Evolutionary conservation across 176 grass and related monocot genomes (phyloP), one percentile per base, ranked within the genome.

Genomic region (Bonia amplexicaulis): DNA sequence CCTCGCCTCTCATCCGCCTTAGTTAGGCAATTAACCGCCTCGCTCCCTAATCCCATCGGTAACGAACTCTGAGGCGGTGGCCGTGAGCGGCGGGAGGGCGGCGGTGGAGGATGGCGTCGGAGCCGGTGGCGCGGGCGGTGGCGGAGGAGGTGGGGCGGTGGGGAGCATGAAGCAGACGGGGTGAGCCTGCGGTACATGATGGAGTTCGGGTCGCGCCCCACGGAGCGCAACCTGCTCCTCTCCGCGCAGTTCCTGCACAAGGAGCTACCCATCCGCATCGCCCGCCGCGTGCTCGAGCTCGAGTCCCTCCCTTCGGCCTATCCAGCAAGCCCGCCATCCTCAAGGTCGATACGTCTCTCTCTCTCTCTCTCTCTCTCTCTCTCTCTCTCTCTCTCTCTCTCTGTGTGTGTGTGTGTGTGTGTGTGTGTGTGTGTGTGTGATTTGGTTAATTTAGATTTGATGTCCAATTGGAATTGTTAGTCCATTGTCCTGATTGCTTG

Each of bases 121-220:
- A 90, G 87, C 71, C 83, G 47, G 84, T 74, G 44, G 67, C 88
- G 71, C 78, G 91, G 82, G 67, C 82, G 59, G 57, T 88, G 49
- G 82, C 72, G 6, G 94, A 97, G 82, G 94, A 97, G 90, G 82
- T 94, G 72, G 89, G 69, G 66, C 69, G 91, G 3, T 97, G 92
- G 94, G 92, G 88, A 29, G 54, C 17, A 97, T 97, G 94, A 90
- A 79, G 44, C 94, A 92, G 92, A 94, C 85, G 0, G 94, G 45
- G 94, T 97, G 37, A 94, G 79, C 60, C 84, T 97, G 7, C 74
- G 94, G 19, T 92, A 97, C 87, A 97, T 97, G 94, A 97, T 84
- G 87, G 94, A 97, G 75, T 94, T 97, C 71, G 94, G 94, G 19
- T 73, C 92, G 58, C 77, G 89, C 4, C 94, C 94, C 33, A 92